A percentile compares a stretch with the other conserved stretches of the same genome.
These are phyloP conservation scores for Pythium periplocum DNA, from an alignment of 352 stramenopile species.

Conservation along the genomic window DNA sequence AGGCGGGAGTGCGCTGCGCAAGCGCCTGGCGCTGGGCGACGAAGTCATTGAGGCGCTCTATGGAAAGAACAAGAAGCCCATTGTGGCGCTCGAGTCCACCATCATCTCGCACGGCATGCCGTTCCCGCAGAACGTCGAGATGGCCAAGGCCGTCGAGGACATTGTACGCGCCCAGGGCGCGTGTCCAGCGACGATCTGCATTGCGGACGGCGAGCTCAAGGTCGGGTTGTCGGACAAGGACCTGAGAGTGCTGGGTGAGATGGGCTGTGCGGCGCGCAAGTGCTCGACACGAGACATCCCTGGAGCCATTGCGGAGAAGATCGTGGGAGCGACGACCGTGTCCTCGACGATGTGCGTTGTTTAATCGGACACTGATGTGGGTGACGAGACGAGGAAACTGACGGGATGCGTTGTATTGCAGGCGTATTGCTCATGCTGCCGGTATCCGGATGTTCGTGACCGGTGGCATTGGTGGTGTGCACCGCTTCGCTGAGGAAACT, in stretches of 20 bases:
- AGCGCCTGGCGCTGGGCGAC: conserved; percentile 21
- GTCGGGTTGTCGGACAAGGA: conserved; percentile 57
- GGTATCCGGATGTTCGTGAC: conserved; percentile 98
- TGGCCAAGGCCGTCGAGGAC: conserved; percentile 88
- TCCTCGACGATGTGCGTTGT: conserved; percentile 90
- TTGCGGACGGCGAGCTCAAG: conserved; percentile 90
- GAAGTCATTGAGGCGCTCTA: conserved; percentile 26
- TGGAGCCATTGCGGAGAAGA: conserved; percentile 60
- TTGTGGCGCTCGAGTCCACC: conserved; percentile 97
- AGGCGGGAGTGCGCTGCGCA: conserved; percentile 14
- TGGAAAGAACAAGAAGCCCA: conserved; percentile 32
- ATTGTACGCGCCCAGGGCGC: conserved; percentile 85
- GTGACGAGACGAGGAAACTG: not conserved
- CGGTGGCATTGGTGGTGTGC: conserved; percentile 95
- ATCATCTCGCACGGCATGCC: conserved; percentile 99
- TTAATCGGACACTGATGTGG: not conserved
- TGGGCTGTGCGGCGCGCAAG: conserved; percentile 57
- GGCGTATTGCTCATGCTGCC: conserved; percentile 89
- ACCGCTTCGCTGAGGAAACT: conserved; percentile 91
- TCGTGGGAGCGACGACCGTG: conserved; percentile 94
- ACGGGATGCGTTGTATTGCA: conserved; percentile 13
- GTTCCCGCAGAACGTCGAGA: conserved; percentile 95
- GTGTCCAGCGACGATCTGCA: conserved; percentile 94
- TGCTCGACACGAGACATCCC: conserved; percentile 84
- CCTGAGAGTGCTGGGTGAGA: conserved; percentile 57